phyloP scores from a whole-genome alignment of 495 filamentous ascomycete genomes.

The Neurospora terricola region DNA sequence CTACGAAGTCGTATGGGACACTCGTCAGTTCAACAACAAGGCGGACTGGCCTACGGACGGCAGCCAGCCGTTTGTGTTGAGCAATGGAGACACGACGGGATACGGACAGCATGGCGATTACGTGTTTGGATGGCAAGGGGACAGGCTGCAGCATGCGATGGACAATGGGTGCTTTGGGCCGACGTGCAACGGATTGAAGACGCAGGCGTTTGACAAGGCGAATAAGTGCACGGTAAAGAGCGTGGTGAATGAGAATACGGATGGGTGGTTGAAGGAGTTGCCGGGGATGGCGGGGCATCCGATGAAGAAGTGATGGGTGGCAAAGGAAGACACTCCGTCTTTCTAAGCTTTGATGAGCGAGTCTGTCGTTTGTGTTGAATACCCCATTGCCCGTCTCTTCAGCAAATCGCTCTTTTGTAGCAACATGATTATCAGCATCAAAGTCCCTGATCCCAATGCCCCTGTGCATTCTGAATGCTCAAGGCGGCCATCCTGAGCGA shows the following conservation, averaged over 20 bases:
- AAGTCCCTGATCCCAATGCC: background rate
- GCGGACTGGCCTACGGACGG: conserved; percentile 36
- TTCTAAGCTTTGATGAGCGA: background rate
- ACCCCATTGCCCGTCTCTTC: background rate
- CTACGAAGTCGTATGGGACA: conserved; percentile 43
- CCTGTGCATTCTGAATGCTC: background rate
- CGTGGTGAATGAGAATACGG: conserved; percentile 31
- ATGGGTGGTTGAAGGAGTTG: conserved; percentile 27
- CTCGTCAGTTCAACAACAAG: conserved; percentile 33
- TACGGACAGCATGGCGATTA: conserved; percentile 38
- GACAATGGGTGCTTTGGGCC: conserved; percentile 34
- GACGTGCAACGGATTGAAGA: conserved; percentile 25
- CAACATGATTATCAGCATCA: background rate
- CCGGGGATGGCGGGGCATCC: background rate
- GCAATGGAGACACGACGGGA: conserved; percentile 28
- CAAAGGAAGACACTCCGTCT: background rate
- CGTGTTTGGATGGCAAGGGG: conserved; percentile 42
- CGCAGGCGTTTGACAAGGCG: conserved; percentile 26
- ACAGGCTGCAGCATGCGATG: conserved; percentile 40
- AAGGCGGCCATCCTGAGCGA: background rate
- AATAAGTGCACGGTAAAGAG: conserved; percentile 29
- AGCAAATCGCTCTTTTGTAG: background rate
- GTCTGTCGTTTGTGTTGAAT: background rate
- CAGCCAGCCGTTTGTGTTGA: conserved; percentile 39
- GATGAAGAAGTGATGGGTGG: background rate